Evolutionary conservation across 345 rosid genomes (phyloP), one percentile per base, ranked within the genome.

Genomic region (Garcia nutans): DNA sequence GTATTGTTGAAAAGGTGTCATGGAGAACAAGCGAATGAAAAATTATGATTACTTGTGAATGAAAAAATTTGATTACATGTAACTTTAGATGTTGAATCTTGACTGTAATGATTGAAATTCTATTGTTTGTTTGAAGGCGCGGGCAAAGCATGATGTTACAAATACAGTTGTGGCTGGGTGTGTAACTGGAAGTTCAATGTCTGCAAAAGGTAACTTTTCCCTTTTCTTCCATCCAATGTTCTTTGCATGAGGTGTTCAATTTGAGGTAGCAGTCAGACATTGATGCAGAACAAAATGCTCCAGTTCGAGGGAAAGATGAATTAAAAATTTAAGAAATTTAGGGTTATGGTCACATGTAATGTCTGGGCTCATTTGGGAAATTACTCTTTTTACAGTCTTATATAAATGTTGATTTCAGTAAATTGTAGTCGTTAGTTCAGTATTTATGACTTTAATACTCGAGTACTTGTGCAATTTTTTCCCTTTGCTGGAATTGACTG

Each of bases 141-240:
- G 99, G 72, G 98, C 94, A 2, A 93, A 90, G 81, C 99, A 96
- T 77, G 99, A 93, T 75, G 76, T 73, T 8, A 88, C 89, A 41
- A 96, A 96, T 84, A 88, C 96, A 0, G 90, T 86, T 78, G 70
- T 93, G 65, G 99, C 98, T 65, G 97, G 97, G 41, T 96, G 99
- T 86, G 93, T 84, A 54, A 96, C 98, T 10, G 99, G 99, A 31
- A 97, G 98, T 64, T 68, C 93, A 26, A 82, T 96, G 85, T 78
- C 99, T 6, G 96, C 96, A 3, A 89, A 80, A 88, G 97, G 97
- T 95, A 85, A 71, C 28, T 11, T n/a, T 55, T 75, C 24, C 31
- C 47, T 44, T 79, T 77, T 44, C 26, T 41, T 44, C 68, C 13
- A 31, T 79, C 13, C 65, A 26, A 20, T 62, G 9, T 67, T 75